phyloP scores from a whole-genome alignment of 2,329 filamentous ascomycete genomes.

The Aureobasidium musti region DNA sequence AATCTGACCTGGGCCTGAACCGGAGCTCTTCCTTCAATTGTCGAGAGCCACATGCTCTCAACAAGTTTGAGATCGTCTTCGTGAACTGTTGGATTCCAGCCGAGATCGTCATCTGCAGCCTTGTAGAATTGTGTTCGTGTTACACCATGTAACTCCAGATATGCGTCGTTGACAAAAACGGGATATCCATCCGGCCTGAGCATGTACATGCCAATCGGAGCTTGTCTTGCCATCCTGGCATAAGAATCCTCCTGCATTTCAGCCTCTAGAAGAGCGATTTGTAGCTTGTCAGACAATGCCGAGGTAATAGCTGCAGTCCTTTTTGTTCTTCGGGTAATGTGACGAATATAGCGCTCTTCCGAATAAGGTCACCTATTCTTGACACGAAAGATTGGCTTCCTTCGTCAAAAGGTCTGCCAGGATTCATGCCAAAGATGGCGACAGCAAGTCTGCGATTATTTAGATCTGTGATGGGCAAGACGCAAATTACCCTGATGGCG shows the following conservation, averaged over 20 bases:
- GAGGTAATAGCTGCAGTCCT: conserved; percentile 42
- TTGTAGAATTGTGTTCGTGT: conserved; percentile 32
- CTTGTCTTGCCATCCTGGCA: conserved; percentile 44
- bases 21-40: background rate
- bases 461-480: conserved; percentile 34
- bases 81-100: conserved; percentile 1
- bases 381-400: conserved; percentile 45
- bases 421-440: conserved; percentile 45
- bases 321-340: conserved; percentile 20
- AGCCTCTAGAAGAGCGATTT: conserved; percentile 38
- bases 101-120: conserved; percentile 33
- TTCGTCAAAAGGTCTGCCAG: conserved; percentile 44
- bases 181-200: conserved; percentile 37
- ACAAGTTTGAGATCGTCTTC: background rate
- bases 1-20: background rate
- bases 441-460: conserved; percentile 44
- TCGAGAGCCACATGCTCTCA: background rate
- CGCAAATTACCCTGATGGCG: conserved; percentile 2
- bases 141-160: conserved; percentile 42
- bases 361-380: conserved; percentile 42
- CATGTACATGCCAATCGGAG: conserved; percentile 44
- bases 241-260: conserved; percentile 45
- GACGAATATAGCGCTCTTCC: conserved; percentile 46
- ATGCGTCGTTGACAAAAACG: conserved; percentile 47
- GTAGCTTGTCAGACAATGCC: conserved; percentile 43